Evolutionary conservation across 768 basidiomycete species (phyloP).

Genomic region (Tulasnella sp.): DNA sequence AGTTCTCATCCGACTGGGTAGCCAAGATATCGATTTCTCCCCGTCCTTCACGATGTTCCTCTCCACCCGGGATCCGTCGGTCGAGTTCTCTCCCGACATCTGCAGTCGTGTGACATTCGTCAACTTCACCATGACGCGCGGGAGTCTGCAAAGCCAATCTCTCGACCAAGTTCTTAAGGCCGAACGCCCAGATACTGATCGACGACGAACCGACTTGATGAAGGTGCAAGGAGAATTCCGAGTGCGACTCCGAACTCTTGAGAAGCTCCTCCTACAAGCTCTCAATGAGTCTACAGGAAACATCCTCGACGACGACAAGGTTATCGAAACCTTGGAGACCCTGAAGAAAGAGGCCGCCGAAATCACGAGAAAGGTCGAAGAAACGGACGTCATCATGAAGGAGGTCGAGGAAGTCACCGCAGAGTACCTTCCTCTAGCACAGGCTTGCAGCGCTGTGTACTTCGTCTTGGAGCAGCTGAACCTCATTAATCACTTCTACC

Average conservation of each 20-base stretch:
- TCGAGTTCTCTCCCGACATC: conserved; percentile 97
- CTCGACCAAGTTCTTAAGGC: conserved; percentile 95
- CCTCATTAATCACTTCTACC: conserved; percentile 94
- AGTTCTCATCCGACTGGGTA: conserved; percentile 92
- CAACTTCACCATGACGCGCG: conserved; percentile 98
- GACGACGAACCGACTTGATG: conserved; percentile 92
- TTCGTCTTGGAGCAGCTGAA: conserved; percentile 95
- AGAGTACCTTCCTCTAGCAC: conserved; percentile 90
- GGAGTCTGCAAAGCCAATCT: conserved; percentile 97
- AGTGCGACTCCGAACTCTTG: conserved; percentile 83
- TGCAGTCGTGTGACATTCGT: conserved; percentile 96
- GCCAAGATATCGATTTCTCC: conserved; percentile 98
- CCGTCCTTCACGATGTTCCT: conserved; percentile 99
- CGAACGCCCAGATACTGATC: conserved; percentile 93
- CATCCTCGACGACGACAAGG: conserved; percentile 97
- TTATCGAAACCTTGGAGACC: conserved; percentile 92
- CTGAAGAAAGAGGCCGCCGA: conserved; percentile 95
- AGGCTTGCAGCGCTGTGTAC: conserved; percentile 94
- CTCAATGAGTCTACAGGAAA: conserved; percentile 96
- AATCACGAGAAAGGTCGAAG: conserved; percentile 91
- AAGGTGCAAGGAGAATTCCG: conserved; percentile 98
- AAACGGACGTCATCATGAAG: conserved; percentile 91
- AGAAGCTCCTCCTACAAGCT: conserved; percentile 88
- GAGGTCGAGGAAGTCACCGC: conserved; percentile 95
- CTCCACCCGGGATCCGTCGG: conserved; percentile 92